Base-by-base conservation (phyloP, 202 grass and related monocot genomes). In the Cymbopogon flexuosus region DNA sequence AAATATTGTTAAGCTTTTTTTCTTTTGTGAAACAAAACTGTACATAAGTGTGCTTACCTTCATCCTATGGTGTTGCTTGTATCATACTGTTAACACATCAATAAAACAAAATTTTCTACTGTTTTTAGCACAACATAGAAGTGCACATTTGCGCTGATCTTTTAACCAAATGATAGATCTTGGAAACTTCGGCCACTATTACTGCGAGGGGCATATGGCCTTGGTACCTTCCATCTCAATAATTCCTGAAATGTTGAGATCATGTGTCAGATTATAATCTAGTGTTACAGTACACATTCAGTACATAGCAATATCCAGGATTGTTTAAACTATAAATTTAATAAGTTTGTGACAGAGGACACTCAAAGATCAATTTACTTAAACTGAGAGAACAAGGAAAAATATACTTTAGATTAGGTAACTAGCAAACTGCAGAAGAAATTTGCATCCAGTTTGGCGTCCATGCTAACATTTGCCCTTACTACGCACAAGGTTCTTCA, bases 151-250 rank as follows among this genome's bases (percentile, higher is more conserved):
- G 37, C 59, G 11, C 43, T 40, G 51, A 75, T 73, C 31, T 73
- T 81, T 72, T 83, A 89, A 56, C 61, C 51, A 86, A 83, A 83
- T 61, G 87, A 82, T 23, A 79, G 35, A 14, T 75, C 74, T 51
- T 89, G 83, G 87, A 84, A 33, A 91, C 65, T 87, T 79, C 42
- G 63, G 39, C 68, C 65, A 56, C 71, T 85, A 84, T 85, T 75
- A 86, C 67, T 84, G 56, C 16, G 68, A 70, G 96, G 92, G 42
- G 84, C 91, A 87, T 98, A 98, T 60, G 96, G 96, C 81, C 84
- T 94, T 74, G 88, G 84, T 54, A 98, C 96, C 88, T 91, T 98
- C 82, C 90, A 89, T 89, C 83, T 95, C 79, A 88, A 78, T 73
- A 91, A 76, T 72, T 95, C 90, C 96, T 98, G 81, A 65, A 82